Evolutionary conservation across 1,139 yeast genomes (phyloP).

Genomic region (Pneumocystis wakefieldiae): DNA sequence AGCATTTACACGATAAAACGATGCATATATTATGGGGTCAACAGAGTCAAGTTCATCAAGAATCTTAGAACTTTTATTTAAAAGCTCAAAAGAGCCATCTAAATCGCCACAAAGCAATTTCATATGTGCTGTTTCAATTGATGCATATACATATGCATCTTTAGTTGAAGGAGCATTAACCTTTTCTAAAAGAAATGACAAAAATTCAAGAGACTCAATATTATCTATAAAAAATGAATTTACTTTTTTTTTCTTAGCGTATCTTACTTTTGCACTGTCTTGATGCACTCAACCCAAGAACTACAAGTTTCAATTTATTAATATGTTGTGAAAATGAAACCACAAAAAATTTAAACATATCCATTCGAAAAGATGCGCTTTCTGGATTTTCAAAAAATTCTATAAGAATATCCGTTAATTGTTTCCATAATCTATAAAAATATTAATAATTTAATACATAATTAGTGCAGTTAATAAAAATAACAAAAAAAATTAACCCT

Average conservation of each 20-base stretch:
- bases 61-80: constrained; percentile 45
- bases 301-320: constrained; percentile 65
- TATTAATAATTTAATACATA: neutral
- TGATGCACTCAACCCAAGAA: constrained; percentile 51
- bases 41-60: constrained; percentile 48
- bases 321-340: constrained; percentile 51
- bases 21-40: constrained; percentile 61
- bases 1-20: constrained; percentile 68
- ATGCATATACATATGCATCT: constrained; percentile 48
- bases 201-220: constrained; percentile 41
- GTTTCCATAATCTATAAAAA: constrained; percentile 38
- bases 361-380: constrained; percentile 41
- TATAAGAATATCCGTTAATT: constrained; percentile 55
- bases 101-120: constrained; percentile 44
- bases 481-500: constrained; percentile 6
- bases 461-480: neutral
- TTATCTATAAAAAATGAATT: constrained; percentile 16
- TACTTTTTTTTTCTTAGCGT: neutral
- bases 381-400: constrained; percentile 43
- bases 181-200: constrained; percentile 36
- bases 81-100: constrained; percentile 49
- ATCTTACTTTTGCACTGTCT: constrained; percentile 28
- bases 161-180: constrained; percentile 31
- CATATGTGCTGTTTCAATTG: constrained; percentile 65
- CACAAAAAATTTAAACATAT: constrained; percentile 60